phyloP scores from a whole-genome alignment of 2,329 filamentous ascomycete genomes.

The Helminthosporium solani region DNA sequence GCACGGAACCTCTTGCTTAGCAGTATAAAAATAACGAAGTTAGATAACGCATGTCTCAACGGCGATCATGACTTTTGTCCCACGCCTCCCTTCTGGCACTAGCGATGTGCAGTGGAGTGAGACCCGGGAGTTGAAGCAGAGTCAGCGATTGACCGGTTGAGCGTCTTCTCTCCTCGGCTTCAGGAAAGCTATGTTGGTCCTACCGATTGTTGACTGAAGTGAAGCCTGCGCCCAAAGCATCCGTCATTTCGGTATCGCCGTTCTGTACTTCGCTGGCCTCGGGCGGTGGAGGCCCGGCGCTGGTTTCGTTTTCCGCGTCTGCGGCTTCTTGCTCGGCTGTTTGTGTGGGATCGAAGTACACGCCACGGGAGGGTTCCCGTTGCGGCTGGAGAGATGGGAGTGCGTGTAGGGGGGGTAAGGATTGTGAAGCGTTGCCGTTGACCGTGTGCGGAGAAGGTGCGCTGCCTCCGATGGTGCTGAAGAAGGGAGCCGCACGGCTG shows the following conservation, averaged over 20 bases:
- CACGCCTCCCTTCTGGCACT: no score
- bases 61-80: no score
- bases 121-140: no score
- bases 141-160: no score
- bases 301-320: constrained; percentile 18
- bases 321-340: constrained; percentile 31
- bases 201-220: constrained; percentile 35
- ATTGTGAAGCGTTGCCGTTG: constrained; percentile 28
- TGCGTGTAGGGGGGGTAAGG: constrained; percentile 21
- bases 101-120: no score
- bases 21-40: no score
- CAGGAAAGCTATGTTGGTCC: constrained; percentile 2
- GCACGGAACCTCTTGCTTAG: no score
- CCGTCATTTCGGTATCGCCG: constrained; percentile 46
- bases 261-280: constrained; percentile 33
- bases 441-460: constrained; percentile 32
- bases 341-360: constrained; percentile 30
- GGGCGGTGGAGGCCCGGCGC: constrained; percentile 21
- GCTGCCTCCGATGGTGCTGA: constrained; percentile 24
- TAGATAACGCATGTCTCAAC: no score
- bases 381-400: constrained; percentile 30
- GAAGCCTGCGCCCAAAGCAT: constrained; percentile 36
- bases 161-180: neutral
- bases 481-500: constrained; percentile 32
- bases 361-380: constrained; percentile 17